These are phyloP conservation scores for Pichia occidentalis DNA, from an alignment of 805 yeast genomes.

Conservation along the genomic window DNA sequence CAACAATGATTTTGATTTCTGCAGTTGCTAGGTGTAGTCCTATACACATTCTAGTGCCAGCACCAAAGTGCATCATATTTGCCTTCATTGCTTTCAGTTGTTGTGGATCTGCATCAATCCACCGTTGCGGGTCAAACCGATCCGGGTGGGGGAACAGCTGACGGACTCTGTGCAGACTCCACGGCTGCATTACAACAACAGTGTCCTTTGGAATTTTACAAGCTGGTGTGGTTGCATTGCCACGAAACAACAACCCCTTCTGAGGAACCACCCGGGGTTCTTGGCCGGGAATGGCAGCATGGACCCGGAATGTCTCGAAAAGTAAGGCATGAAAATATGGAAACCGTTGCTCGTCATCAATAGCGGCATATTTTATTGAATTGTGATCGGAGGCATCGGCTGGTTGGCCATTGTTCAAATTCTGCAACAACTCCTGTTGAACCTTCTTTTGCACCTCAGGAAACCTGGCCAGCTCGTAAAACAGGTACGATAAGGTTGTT, in stretches of 20 bases:
- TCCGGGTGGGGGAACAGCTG: constrained; percentile 46
- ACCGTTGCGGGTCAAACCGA: constrained; percentile 44
- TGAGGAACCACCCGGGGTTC: constrained; percentile 53
- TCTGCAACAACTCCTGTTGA: constrained; percentile 35
- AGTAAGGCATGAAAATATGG: constrained; percentile 57
- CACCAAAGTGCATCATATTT: constrained; percentile 63
- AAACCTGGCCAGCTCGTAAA: constrained; percentile 52
- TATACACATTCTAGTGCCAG: constrained; percentile 68
- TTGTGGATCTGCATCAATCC: constrained; percentile 39
- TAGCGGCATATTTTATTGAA: constrained; percentile 29
- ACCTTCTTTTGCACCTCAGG: constrained; percentile 40
- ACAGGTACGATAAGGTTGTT: constrained; percentile 50
- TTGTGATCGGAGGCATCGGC: constrained; percentile 18
- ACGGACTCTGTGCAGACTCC: constrained; percentile 50
- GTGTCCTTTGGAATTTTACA: constrained; percentile 47
- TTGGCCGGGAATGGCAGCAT: constrained; percentile 68
- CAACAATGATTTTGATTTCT: constrained; percentile 55
- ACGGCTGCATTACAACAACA: constrained; percentile 58
- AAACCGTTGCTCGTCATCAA: constrained; percentile 37
- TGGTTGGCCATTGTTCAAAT: constrained; percentile 18
- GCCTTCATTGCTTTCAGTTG: constrained; percentile 42
- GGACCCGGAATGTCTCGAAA: constrained; percentile 54
- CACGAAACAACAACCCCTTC: constrained; percentile 25
- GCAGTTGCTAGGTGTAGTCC: constrained; percentile 63
- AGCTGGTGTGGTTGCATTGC: constrained; percentile 21